These are phyloP conservation scores for Phlyctochytrium planicorne DNA, from an alignment of 192 early-diverging fungal genomes.

Conservation along the genomic window DNA sequence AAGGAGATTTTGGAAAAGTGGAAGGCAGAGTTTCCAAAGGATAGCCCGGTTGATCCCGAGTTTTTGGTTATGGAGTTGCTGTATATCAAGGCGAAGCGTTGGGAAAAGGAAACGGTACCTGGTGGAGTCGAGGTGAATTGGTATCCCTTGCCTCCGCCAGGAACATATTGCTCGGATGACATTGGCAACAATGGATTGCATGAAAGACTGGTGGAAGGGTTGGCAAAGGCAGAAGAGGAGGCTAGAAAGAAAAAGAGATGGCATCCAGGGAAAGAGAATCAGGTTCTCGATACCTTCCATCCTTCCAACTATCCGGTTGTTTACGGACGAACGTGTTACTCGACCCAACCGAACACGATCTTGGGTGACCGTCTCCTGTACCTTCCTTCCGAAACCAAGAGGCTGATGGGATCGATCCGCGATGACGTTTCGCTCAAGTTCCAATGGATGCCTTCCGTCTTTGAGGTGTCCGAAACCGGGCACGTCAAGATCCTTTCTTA, in stretches of 20 bases:
- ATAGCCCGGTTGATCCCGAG: not conserved
- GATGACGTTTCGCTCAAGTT: conserved; percentile 26
- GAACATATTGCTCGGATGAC: not conserved
- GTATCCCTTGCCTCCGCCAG: not conserved
- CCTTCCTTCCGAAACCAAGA: not conserved
- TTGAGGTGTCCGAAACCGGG: conserved; percentile 51
- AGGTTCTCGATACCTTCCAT: conserved; percentile 55
- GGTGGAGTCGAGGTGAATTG: not conserved
- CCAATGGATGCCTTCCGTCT: conserved; percentile 72
- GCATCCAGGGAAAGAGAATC: conserved; percentile 43
- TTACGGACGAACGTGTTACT: conserved; percentile 18
- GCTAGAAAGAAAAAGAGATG: conserved; percentile 31
- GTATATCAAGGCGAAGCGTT: not conserved
- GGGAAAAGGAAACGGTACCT: not conserved
- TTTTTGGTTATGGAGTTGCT: not conserved
- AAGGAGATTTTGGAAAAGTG: conserved; percentile 5
- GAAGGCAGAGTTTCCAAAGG: conserved; percentile 3
- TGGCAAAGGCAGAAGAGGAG: conserved; percentile 11
- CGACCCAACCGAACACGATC: not conserved
- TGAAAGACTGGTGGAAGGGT: not conserved
- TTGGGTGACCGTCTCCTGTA: conserved; percentile 5
- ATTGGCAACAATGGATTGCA: not conserved
- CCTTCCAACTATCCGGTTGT: conserved; percentile 48
- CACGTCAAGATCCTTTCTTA: conserved; percentile 52
- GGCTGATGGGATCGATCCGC: not conserved